Base-by-base conservation (phyloP, 2,329 filamentous ascomycete species). In the Fusarium fracticaudum region DNA sequence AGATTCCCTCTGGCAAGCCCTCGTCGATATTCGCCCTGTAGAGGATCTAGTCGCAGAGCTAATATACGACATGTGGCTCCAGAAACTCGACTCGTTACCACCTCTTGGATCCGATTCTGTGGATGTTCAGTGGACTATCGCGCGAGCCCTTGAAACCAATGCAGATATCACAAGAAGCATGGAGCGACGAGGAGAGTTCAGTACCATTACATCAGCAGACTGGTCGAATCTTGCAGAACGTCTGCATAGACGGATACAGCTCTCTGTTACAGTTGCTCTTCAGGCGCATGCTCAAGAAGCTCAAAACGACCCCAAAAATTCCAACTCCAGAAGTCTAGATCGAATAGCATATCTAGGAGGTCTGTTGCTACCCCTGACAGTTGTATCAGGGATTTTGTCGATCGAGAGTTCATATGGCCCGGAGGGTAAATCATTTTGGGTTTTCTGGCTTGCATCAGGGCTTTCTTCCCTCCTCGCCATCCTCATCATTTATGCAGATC, bases 261-360 rank as follows among this genome's bases (percentile, higher is more conserved):
- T 78, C 12, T 73, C 76, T 15, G 62, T 62, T 1, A 51, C 75
- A 6, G 45, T 74, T 11, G 60, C 67, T 7, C 48, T 68, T 3
- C 70, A 61, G 3, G 38, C 35, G 2, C 64, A 69, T 29, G 60
- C 69, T 14, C 70, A 48, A 8, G 55, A 67, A 37, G 65, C 57
- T 8, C 71, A 62, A 5, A 41, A 64, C 6, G 63, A 72, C 5
- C 51, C 70, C 2, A 75, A 74, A 11, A 79, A 82, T 38, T 79
- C 81, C 62, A 84, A 84, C 69, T 76, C 84, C 60, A 81, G 82
- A 22, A 82, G 83, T 26, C 81, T 88, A 13, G 83, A 86, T 76
- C 84, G 87, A 11, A 84, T 88, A 20, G 81, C 85, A 3, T 88
- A 88, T 76, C 81, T 88, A 17, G 87, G 86, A 54, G 87, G 86